These are phyloP conservation scores for Leptomonas pyrrhocoris DNA, from an alignment of 208 protist species.

Conservation along the genomic window DNA sequence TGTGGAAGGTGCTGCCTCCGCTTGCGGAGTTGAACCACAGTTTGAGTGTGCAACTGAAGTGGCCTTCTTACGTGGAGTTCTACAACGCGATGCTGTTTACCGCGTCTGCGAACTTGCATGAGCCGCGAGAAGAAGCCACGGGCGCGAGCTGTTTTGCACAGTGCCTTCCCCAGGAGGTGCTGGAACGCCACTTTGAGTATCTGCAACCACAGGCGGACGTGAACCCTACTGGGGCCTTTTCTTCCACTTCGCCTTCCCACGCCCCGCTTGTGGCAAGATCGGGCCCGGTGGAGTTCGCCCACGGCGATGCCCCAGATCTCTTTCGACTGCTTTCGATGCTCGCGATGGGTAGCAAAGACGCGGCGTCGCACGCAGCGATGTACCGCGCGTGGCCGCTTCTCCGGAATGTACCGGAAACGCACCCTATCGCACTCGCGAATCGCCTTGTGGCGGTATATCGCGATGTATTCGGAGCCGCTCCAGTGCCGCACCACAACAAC, in stretches of 20 bases:
- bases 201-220: background rate
- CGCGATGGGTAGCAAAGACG: background rate
- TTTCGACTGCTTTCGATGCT: slow-evolving; percentile 15
- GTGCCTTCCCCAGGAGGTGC: background rate
- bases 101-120: background rate
- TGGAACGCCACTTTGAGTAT: slow-evolving; percentile 3
- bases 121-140: background rate
- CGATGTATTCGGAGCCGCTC: slow-evolving; percentile 5
- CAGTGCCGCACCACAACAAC: background rate
- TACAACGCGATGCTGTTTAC: slow-evolving; percentile 38
- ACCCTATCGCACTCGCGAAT: slow-evolving; percentile 38
- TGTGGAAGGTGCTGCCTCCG: slow-evolving; percentile 56
- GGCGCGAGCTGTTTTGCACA: slow-evolving; percentile 2
- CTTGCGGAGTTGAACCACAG: slow-evolving; percentile 46
- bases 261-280: background rate
- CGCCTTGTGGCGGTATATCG: slow-evolving; percentile 24
- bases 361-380: background rate
- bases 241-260: background rate
- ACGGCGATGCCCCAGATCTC: slow-evolving; percentile 12
- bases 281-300: background rate
- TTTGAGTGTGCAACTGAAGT: slow-evolving; percentile 44
- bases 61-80: slow-evolving; percentile 55
- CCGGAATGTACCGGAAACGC: slow-evolving; percentile 12
- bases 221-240: background rate
- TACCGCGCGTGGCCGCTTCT: slow-evolving; percentile 34